These are phyloP conservation scores for Triangularia setosa DNA, from an alignment of 2,329 filamentous ascomycete species.

Conservation along the genomic window DNA sequence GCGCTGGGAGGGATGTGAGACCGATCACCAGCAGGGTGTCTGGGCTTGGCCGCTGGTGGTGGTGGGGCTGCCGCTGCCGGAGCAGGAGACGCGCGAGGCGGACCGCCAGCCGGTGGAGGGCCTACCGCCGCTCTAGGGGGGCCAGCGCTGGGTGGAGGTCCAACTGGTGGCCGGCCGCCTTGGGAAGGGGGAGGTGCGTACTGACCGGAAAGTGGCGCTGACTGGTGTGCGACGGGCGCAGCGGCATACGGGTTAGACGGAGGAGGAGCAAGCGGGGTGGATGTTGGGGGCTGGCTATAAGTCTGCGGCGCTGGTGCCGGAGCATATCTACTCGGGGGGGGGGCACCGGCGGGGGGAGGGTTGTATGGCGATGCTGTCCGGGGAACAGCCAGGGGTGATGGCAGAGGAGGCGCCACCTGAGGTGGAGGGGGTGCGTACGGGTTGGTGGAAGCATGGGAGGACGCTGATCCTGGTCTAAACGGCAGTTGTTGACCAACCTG, in stretches of 20 bases:
- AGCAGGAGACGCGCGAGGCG: slow-evolving; percentile 31
- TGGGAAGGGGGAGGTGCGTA: slow-evolving; percentile 59
- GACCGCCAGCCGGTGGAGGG: slow-evolving; percentile 35
- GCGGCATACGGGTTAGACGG: slow-evolving; percentile 45
- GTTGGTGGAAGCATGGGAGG: slow-evolving; percentile 57
- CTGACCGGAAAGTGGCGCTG: slow-evolving; percentile 35
- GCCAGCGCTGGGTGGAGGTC: slow-evolving; percentile 40
- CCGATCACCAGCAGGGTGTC: slow-evolving; percentile 79
- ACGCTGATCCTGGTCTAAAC: slow-evolving; percentile 52
- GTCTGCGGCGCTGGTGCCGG: slow-evolving; percentile 59
- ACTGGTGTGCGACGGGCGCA: slow-evolving; percentile 34
- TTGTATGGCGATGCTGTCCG: slow-evolving; percentile 85
- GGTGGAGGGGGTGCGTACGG: slow-evolving; percentile 58
- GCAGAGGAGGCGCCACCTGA: slow-evolving; percentile 20
- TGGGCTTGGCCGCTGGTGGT: slow-evolving; percentile 50
- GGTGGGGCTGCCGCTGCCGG: slow-evolving; percentile 46
- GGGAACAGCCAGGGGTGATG: slow-evolving; percentile 49
- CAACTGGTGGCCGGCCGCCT: slow-evolving; percentile 37
- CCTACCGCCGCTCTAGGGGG: slow-evolving; percentile 31
- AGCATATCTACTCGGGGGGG: slow-evolving; percentile 73
- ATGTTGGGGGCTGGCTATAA: slow-evolving; percentile 41
- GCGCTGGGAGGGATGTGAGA: slow-evolving; percentile 80
- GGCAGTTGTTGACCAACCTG: slow-evolving; percentile 40
- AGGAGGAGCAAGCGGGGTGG: slow-evolving; percentile 36
- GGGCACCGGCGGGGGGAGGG: slow-evolving; percentile 64